Evolutionary conservation across 257 asterid genomes (phyloP), one percentile per base, ranked within the genome.

Genomic region (Petrea volubilis): DNA sequence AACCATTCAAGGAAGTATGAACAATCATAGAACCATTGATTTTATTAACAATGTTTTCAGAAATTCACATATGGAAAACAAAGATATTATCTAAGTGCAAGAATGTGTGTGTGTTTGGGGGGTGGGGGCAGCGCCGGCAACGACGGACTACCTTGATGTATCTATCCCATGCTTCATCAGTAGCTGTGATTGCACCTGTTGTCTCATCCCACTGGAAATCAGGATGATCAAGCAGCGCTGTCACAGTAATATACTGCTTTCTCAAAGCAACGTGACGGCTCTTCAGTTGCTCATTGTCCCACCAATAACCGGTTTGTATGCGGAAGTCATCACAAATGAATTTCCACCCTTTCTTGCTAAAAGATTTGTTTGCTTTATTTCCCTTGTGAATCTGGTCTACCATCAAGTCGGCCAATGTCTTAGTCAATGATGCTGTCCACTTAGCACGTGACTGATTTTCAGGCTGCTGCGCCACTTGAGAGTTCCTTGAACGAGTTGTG

Each of bases 281-380:
- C 87, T 85, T 91, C 78, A 91, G 64, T 62, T 88, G 96, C 46
- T 91, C 97, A 46, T 70, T 82, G 47, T 91, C 95, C 97, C 97
- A 91, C 69, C 82, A 80, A 31, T 79, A 75, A 58, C 92, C 95
- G 5, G 94, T 88, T 81, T 87, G 87, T 55, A 79, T 80, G 28
- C 86, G 87, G 72, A 91, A 91, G 60, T 84, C 80, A 58, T 89
- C 89, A 81, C 85, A 87, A 61, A 91, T 84, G 77, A 77, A 79
- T 68, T 85, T 84, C 97, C 97, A 91, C 13, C 89, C 92, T 77
- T 85, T 77, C 85, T 88, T 91, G 78, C 82, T 81, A 71, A 88
- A 87, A n/a, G 89, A 85, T 78, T 81, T 87, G 72, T 78, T 83
- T 6, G 79, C 75, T 74, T 71, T 87, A 67, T 87, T 76, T 44